Conservation (phyloP, 2,329 filamentous ascomycete genomes). For the Aspergillus cejpii region DNA sequence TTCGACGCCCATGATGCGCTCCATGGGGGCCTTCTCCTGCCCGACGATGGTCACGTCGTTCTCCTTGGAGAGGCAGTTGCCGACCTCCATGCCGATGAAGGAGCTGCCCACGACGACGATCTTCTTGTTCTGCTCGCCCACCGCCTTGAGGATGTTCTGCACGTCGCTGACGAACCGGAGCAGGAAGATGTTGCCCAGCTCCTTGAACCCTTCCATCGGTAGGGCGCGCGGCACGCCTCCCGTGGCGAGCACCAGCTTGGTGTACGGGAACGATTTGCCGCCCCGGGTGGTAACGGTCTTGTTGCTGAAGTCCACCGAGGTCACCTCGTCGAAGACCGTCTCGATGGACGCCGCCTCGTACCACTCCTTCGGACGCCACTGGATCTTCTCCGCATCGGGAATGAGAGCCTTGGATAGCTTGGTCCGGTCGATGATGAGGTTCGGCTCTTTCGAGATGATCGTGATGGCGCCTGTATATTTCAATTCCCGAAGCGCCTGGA, state of each 20-base stretch:
- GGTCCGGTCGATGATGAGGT: slow-evolving; percentile 83
- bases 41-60: slow-evolving; percentile 83
- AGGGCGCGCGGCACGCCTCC: slow-evolving; percentile 71
- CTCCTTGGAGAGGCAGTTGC: slow-evolving; percentile 68
- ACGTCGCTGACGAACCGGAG: slow-evolving; percentile 72
- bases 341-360: slow-evolving; percentile 60
- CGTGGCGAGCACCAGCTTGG: slow-evolving; percentile 83
- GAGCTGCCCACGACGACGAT: slow-evolving; percentile 86
- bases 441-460: slow-evolving; percentile 74
- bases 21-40: slow-evolving; percentile 78
- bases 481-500: slow-evolving; percentile 74
- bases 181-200: slow-evolving; percentile 78
- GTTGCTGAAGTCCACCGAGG: slow-evolving; percentile 64
- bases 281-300: slow-evolving; percentile 69
- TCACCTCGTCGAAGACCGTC: slow-evolving; percentile 56
- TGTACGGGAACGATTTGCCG: slow-evolving; percentile 67
- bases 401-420: slow-evolving; percentile 93
- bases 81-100: slow-evolving; percentile 98
- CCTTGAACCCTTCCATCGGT: slow-evolving; percentile 78
- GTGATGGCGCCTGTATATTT: slow-evolving; percentile 77
- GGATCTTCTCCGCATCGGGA: slow-evolving; percentile 69
- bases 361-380: slow-evolving; percentile 69
- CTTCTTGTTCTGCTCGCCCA: slow-evolving; percentile 79
- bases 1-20: slow-evolving; percentile 74
- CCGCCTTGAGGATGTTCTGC: slow-evolving; percentile 68